Base-by-base conservation (phyloP, 1,284 basidiomycete genomes). In the Heterobasidion occidentale region DNA sequence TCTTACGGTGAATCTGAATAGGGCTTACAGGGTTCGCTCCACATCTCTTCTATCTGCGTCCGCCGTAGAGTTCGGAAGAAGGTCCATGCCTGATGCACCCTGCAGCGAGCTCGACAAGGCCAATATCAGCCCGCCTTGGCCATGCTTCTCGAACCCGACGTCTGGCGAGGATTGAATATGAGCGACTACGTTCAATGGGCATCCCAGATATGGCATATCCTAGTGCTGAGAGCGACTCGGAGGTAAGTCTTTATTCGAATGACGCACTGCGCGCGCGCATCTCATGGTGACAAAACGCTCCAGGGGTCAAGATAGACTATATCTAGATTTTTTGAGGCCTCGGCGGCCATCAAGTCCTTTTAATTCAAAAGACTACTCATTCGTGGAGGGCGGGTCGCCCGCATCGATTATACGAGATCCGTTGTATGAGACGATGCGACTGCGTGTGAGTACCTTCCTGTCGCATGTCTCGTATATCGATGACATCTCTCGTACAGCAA, bases 131-230 rank as follows among this genome's bases (percentile, higher is more conserved):
- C 79, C 58, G 81, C 83, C 3, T 69, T 91, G 42, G 70, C 78
- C n/a, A 72, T 78, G 44, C 74, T 92, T 17, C 70, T 92, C 12
- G 80, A 86, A 55, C 83, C 88, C 2, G 72, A 77, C 44, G 79
- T 84, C 15, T 92, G 90, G 89, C 73, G 76, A 5, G 81, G 84
- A 7, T 70, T 92, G 50, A 74, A 76, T 9, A 65, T 88, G 19
- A 71, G 77, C 46, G 84, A 88, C 65, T 88, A 88, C 67, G 71
- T 73, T 35, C 69, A 76, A 42, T 92, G 89, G 89, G 83, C 85
- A 14, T 73, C 77, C 55, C 80, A 86, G 64, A 77, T 91, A 42
- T 92, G 90, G 89, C 80, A 87, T 63, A 79, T 88, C 56, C 72
- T 92, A 42, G 77, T 78, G 19, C 68, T 89, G 58, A 79, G 85